These are phyloP conservation scores for Magnolia sinica DNA, from an alignment of 164 flowering plant genomes.

Conservation along the genomic window DNA sequence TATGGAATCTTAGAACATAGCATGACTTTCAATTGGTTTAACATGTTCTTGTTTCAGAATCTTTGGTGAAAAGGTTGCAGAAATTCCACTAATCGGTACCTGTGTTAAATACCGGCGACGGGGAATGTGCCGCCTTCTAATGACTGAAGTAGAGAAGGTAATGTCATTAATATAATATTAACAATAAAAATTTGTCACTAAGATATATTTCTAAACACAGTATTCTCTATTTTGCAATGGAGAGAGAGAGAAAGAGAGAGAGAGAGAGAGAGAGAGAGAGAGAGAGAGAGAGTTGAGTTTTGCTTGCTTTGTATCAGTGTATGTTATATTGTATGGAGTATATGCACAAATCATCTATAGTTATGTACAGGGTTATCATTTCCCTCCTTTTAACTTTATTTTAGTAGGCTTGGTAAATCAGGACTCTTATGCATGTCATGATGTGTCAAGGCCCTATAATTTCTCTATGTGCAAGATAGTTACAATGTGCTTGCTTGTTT, in stretches of 20 bases:
- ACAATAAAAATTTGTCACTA: not conserved
- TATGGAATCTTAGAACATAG: not conserved
- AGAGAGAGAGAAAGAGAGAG: too few species aligned
- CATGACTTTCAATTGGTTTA: not conserved
- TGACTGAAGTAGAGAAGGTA: conserved; percentile 60
- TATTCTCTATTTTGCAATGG: not conserved
- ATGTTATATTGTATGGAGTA: not conserved
- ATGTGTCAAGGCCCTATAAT: not conserved
- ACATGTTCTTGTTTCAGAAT: conserved; percentile 39
- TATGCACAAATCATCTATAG: too few species aligned
- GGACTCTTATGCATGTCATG: not conserved
- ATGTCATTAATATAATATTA: not conserved
- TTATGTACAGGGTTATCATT: not conserved
- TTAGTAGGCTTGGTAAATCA: not conserved
- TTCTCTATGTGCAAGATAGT: not conserved
- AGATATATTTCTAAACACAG: too few species aligned
- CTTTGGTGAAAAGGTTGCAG: conserved; percentile 75
- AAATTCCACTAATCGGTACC: conserved; percentile 87
- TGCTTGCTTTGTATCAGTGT: not conserved
- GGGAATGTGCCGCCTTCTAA: conserved; percentile 81
- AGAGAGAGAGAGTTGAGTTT: too few species aligned
- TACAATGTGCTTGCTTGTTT: not conserved
- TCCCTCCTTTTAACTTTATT: not conserved
- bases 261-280: too few species aligned
- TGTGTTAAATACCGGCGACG: conserved; percentile 62